Base-by-base conservation (phyloP, 2,329 filamentous ascomycete genomes). In the Periconia sp. region DNA sequence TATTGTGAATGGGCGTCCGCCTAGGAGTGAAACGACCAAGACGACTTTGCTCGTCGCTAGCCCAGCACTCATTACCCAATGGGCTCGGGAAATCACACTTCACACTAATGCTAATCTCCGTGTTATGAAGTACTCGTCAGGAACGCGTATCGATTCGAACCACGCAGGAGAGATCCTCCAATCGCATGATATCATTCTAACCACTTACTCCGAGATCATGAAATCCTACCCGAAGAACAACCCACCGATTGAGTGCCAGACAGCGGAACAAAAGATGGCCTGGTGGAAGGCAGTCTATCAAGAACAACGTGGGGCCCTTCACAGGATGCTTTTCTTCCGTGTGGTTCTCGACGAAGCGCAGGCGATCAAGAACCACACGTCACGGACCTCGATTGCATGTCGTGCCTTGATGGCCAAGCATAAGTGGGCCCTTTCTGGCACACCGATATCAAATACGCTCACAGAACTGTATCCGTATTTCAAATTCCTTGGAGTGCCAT, bases 341-440 rank as follows among this genome's bases (percentile, higher is more conserved):
- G 46, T 85, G 3, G 72, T 84, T 1, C 64, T 84, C 0, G 82
- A 85, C 32, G 82, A 85, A 52, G 80, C 76, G 0, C 81, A 84
- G 36, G 54, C 53, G 0, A 81, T 85, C 46, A 83, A 83, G 47
- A 83, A 81, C 21, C 63, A 73, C 5, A 42, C 42, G 0, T 53
- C 59, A 1, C 60, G 65, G 4, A 78, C 73, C 0, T 74, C 71
- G 1, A 58, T 76, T 24, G 76, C 77, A 3, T 78, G 74, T 46
- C 70, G 72, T 2, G 69, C 61, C 1, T 48, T 78, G 2, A 65
- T 65, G 35, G 67, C 69, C 0, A 36, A 59, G 0, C 66, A 73
- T 44, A 61, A 63, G 17, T 77, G 74, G 74, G 69, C 71, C 1
- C 50, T 77, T 5, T 71, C 68, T 12, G 75, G 73, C 2, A 76